Percentiles rank a stretch among this genome's conserved stretches.
phyloP scores from a whole-genome alignment of 352 stramenopile genomes.

The Pythium pyrilobum region DNA sequence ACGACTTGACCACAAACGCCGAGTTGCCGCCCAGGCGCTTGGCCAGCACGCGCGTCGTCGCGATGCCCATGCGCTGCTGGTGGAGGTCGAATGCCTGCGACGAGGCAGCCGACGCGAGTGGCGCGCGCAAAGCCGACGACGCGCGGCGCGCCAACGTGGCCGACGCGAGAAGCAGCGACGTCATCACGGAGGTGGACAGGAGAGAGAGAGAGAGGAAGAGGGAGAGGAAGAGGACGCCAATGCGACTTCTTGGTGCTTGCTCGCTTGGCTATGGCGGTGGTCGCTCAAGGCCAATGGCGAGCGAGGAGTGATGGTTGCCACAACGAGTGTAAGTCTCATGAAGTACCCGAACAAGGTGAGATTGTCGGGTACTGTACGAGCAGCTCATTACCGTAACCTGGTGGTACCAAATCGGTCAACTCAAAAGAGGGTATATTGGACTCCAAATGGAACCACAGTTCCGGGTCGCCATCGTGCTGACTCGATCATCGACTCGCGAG shows the following conservation, averaged over 20 bases:
- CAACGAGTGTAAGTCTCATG: no score
- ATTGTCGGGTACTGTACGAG: no score
- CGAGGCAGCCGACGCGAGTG: background rate
- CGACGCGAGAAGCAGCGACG: constrained; percentile 6
- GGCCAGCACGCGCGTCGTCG: constrained; percentile 31
- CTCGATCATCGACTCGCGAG: background rate
- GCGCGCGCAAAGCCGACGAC: background rate
- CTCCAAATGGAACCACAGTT: background rate
- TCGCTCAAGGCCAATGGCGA: background rate
- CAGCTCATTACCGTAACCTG: background rate
- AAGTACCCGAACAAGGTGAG: background rate
- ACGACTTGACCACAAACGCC: constrained; percentile 53
- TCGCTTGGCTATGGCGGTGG: background rate
- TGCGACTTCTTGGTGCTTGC: background rate
- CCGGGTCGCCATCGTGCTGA: no score
- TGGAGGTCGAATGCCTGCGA: background rate
- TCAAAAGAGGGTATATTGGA: background rate
- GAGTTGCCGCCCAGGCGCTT: constrained; percentile 72
- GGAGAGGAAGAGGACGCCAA: no score
- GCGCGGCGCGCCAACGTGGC: constrained; percentile 12
- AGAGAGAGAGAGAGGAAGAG: no score
- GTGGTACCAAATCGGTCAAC: background rate
- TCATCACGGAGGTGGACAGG: background rate
- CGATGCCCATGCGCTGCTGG: constrained; percentile 25
- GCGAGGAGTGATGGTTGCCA: background rate